Evolutionary conservation across 352 stramenopile genomes (phyloP).

Genomic region (Phytophthora syringae): DNA sequence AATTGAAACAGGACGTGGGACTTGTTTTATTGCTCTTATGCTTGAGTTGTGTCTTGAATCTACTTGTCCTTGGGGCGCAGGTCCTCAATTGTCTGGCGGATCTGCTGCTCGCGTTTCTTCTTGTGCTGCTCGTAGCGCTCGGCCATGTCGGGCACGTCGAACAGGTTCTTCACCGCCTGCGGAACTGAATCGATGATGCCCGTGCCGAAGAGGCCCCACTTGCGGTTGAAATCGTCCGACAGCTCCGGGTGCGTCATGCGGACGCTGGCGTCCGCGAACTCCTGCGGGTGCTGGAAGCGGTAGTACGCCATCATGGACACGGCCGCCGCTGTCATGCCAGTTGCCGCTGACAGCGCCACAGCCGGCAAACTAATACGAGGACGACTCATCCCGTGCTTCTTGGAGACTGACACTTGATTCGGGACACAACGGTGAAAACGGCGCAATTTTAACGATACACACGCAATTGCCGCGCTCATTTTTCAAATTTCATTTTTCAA

Average conservation of each 20-base stretch:
- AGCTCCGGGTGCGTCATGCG: constrained; percentile 82
- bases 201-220: constrained; percentile 88
- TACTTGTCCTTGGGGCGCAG: constrained; percentile 76
- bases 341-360: constrained; percentile 74
- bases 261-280: constrained; percentile 84
- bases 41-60: too few relatives aligned
- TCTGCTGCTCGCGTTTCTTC: constrained; percentile 71
- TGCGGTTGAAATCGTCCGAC: constrained; percentile 70
- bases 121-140: constrained; percentile 79
- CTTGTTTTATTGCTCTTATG: too few relatives aligned
- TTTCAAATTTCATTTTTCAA: constrained; percentile 23
- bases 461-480: background rate
- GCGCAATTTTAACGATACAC: constrained; percentile 10
- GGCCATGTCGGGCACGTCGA: constrained; percentile 67
- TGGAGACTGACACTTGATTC: constrained; percentile 6
- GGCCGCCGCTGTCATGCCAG: constrained; percentile 82
- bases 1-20: too few relatives aligned
- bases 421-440: background rate
- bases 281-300: constrained; percentile 82
- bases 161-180: constrained; percentile 64
- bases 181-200: constrained; percentile 80
- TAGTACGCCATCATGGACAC: constrained; percentile 86
- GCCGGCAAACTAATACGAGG: constrained; percentile 58
- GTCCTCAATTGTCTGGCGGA: constrained; percentile 77
- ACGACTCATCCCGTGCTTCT: constrained; percentile 33